These are phyloP conservation scores for Colletotrichum sp. DNA, from an alignment of 2,329 filamentous ascomycete genomes.

Conservation along the genomic window DNA sequence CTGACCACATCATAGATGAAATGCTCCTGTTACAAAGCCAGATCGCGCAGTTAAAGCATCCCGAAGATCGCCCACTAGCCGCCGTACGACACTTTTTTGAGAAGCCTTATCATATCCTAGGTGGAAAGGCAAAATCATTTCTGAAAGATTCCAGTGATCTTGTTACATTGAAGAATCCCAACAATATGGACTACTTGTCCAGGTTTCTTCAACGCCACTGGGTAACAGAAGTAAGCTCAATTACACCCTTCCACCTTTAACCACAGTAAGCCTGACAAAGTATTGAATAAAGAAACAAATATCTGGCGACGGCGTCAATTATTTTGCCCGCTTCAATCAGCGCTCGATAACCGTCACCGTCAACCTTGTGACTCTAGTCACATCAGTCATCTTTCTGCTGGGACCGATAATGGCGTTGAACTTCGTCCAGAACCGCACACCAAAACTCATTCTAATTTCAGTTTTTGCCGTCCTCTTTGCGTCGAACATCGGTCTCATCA, in stretches of 20 bases:
- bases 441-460: slow-evolving; percentile 8
- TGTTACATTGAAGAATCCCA: rapidly evolving
- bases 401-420: slow-evolving; percentile 11
- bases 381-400: neutral
- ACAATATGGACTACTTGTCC: rapidly evolving
- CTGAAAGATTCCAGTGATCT: neutral
- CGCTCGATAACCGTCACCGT: neutral
- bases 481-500: slow-evolving; percentile 13
- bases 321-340: neutral
- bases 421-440: neutral
- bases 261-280: neutral
- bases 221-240: rapidly evolving
- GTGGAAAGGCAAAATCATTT: neutral
- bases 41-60: neutral
- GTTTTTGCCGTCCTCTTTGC: slow-evolving; percentile 22
- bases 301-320: neutral
- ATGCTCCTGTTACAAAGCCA: neutral
- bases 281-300: neutral
- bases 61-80: neutral
- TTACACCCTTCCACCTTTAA: rapidly evolving
- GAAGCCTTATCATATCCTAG: neutral
- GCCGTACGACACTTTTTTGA: neutral
- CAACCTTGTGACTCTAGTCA: neutral
- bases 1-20: too few species aligned
- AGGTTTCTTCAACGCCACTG: neutral